phyloP scores from a whole-genome alignment of 2,329 filamentous ascomycete genomes.

The Monosporascus sp. region DNA sequence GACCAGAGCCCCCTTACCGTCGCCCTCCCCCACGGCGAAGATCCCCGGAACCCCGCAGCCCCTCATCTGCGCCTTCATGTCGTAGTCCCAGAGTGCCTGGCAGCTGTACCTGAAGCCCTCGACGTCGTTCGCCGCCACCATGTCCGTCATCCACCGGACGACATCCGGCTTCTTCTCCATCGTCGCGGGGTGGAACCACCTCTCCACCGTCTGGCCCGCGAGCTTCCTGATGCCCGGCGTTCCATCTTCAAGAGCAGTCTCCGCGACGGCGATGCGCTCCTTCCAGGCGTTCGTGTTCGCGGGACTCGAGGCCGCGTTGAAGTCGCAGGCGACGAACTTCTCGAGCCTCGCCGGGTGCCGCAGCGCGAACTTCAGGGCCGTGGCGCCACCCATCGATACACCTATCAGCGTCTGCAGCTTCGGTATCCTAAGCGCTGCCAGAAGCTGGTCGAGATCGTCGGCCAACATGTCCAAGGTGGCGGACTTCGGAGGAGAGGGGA shows the following conservation, averaged over 20 bases:
- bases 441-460: conserved; percentile 59
- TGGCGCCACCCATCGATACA: conserved; percentile 77
- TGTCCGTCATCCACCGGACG: conserved; percentile 56
- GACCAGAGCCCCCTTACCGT: conserved; percentile 66
- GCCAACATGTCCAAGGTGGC: conserved; percentile 62
- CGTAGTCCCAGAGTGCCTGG: conserved; percentile 66
- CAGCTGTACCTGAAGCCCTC: conserved; percentile 64
- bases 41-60: conserved; percentile 53
- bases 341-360: conserved; percentile 75
- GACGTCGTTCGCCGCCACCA: conserved; percentile 65
- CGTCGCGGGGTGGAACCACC: conserved; percentile 69
- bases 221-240: conserved; percentile 58
- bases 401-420: conserved; percentile 65
- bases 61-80: conserved; percentile 54
- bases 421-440: conserved; percentile 64
- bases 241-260: conserved; percentile 41
- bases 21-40: conserved; percentile 67
- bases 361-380: conserved; percentile 67
- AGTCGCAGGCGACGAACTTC: conserved; percentile 82
- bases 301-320: conserved; percentile 65
- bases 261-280: conserved; percentile 65
- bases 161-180: conserved; percentile 39
- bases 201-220: conserved; percentile 63
- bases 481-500: conserved; percentile 41
- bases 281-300: conserved; percentile 77